These are phyloP conservation scores for Centaurea solstitialis DNA, from an alignment of 129 eudicot species.

Conservation along the genomic window DNA sequence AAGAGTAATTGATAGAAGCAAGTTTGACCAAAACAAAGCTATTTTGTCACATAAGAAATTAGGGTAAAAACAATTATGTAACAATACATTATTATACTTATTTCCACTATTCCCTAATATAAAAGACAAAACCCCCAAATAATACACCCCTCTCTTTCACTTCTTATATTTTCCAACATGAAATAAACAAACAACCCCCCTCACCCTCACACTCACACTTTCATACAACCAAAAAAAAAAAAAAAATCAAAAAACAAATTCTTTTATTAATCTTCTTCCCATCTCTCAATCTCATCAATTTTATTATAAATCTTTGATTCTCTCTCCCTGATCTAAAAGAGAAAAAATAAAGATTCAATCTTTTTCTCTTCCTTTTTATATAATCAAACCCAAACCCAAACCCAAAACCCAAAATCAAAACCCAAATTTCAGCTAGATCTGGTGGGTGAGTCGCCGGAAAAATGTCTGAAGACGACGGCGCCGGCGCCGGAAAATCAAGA, in stretches of 20 bases:
- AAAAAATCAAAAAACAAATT: background rate
- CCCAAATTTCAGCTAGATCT: background rate
- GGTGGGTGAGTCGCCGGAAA: constrained; percentile 41
- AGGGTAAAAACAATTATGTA: background rate
- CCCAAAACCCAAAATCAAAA: background rate
- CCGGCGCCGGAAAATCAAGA: constrained; percentile 17
- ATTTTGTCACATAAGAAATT: background rate
- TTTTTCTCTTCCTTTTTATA: background rate
- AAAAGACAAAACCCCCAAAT: constrained; percentile 46
- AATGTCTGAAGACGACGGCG: constrained; percentile 59
- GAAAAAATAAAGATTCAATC: constrained; percentile 14
- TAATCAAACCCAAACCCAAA: constrained; percentile 2
- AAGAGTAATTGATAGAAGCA: background rate
- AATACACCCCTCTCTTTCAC: constrained; percentile 19
- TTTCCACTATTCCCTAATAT: constrained; percentile 3
- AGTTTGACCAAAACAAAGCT: background rate
- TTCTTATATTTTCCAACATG: constrained; percentile 28
- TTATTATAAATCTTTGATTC: constrained; percentile 20
- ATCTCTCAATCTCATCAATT: background rate
- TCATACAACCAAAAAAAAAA: background rate
- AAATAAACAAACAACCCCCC: constrained; percentile 37
- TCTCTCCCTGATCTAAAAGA: constrained; percentile 31
- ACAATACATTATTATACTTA: background rate
- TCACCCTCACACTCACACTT: constrained; percentile 9
- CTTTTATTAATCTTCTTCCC: background rate